Conservation (phyloP, 345 rosid genomes). For the Boechera retrofracta region DNA sequence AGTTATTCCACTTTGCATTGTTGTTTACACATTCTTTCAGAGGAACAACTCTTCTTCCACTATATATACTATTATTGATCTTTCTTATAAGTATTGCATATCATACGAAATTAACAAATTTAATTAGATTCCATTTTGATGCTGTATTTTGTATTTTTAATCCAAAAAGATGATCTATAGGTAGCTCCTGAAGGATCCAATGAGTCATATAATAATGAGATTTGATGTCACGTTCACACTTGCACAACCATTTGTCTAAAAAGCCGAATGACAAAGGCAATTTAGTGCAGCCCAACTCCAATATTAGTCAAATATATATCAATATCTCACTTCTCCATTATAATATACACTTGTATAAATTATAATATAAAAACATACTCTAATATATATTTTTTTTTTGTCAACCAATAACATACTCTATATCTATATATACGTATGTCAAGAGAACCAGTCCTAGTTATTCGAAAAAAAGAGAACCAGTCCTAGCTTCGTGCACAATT, state of each 20-base stretch:
- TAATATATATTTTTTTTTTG: too few relatives aligned
- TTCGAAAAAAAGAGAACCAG: conserved; percentile 21
- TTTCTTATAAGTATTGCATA: conserved; percentile 16
- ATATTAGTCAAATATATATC: conserved; percentile 30
- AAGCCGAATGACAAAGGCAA: background rate
- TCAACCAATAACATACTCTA: background rate
- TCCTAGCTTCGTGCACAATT: conserved; percentile 21
- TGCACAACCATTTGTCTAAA: background rate
- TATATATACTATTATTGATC: background rate
- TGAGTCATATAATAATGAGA: conserved; percentile 41
- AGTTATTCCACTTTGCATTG: background rate
- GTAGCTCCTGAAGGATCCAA: conserved; percentile 41
- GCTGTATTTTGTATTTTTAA: background rate
- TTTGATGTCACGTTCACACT: conserved; percentile 48
- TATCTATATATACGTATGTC: conserved; percentile 17
- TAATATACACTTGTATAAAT: conserved; percentile 15
- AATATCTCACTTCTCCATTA: conserved; percentile 14
- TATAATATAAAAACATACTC: too few relatives aligned
- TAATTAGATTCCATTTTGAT: conserved; percentile 4
- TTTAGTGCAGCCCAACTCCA: conserved; percentile 49
- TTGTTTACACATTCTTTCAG: conserved; percentile 12
- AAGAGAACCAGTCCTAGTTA: conserved; percentile 36
- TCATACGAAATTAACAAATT: background rate
- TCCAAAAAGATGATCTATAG: background rate
- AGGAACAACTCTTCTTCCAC: background rate